phyloP scores from a whole-genome alignment of 2,329 filamentous ascomycete genomes.

The Cadophora malorum region DNA sequence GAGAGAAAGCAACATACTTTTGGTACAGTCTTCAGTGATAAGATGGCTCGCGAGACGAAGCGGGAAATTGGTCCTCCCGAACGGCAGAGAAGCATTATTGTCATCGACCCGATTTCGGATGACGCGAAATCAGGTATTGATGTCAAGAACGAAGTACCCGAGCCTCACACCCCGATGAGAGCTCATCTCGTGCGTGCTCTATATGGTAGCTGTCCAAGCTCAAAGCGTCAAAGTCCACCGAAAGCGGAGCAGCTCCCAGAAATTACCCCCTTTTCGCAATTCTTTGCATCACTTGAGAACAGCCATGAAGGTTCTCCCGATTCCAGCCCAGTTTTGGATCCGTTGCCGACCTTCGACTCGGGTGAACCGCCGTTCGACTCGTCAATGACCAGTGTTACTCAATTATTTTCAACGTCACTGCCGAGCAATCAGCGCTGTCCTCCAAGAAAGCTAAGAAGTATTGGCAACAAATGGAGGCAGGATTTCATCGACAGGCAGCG shows the following conservation, averaged over 20 bases:
- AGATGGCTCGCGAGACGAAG: no score
- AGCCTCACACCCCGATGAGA: no score
- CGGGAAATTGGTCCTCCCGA: no score
- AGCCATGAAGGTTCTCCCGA: no score
- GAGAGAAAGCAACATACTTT: background rate
- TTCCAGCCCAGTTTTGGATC: no score
- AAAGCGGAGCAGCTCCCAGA: background rate
- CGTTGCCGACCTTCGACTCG: no score
- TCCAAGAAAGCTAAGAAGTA: background rate
- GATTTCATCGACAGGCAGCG: background rate
- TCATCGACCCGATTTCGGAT: background rate
- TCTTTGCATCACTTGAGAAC: background rate
- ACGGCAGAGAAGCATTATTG: background rate
- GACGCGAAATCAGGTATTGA: background rate
- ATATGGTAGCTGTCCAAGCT: no score
- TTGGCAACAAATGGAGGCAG: background rate
- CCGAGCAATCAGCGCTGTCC: background rate
- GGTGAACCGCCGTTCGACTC: no score
- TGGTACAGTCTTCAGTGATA: background rate
- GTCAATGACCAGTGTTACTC: no score
- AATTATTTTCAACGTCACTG: background rate
- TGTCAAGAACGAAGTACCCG: background rate
- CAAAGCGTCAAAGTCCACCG: no score
- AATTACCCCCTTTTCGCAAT: background rate
- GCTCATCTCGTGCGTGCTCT: no score